phyloP scores from a whole-genome alignment of 1,284 basidiomycete species.

The Rhodofomes roseus region DNA sequence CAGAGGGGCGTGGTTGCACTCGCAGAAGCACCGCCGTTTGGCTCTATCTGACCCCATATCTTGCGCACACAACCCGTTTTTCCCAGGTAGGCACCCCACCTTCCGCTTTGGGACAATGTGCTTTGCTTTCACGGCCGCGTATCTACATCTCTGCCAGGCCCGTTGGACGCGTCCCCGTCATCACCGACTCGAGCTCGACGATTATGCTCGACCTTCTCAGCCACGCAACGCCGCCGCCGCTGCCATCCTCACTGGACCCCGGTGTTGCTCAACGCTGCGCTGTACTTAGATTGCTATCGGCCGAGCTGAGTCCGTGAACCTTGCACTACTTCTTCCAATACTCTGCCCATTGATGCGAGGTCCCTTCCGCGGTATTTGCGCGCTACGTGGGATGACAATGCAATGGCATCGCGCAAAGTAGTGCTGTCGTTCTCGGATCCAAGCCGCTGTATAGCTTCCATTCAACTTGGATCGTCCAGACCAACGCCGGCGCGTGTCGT shows the following conservation, averaged over 20 bases:
- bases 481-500: neutral
- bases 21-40: neutral
- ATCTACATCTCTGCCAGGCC: neutral
- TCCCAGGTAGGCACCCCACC: slow-evolving; percentile 2
- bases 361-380: neutral
- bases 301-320: neutral
- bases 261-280: neutral
- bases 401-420: neutral
- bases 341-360: neutral
- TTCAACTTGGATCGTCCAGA: neutral
- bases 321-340: neutral
- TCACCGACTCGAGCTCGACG: neutral
- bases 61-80: slow-evolving; percentile 1
- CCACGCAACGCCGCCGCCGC: no score
- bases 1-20: neutral
- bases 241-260: neutral
- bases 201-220: no score
- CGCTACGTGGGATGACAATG: no score
- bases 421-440: neutral
- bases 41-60: slow-evolving; percentile 1
- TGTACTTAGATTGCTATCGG: neutral
- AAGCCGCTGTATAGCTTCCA: neutral
- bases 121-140: neutral
- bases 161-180: neutral
- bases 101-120: neutral